These are phyloP conservation scores for Penicillium dipodomyicola DNA, from an alignment of 495 filamentous ascomycete genomes.

Conservation along the genomic window DNA sequence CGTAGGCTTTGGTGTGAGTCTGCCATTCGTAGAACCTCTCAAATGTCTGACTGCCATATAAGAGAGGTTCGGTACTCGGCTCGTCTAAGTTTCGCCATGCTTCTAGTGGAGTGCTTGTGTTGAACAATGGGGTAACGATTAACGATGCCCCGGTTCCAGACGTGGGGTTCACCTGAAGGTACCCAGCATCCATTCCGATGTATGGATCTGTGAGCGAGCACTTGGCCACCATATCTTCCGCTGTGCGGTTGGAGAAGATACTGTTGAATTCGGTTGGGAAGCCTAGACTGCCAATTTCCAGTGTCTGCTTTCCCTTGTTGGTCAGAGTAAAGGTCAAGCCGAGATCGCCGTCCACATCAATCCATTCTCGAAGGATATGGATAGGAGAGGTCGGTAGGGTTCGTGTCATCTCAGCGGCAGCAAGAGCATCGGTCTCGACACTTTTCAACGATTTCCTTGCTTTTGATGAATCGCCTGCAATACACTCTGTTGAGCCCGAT, in stretches of 20 bases:
- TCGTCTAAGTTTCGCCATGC: not conserved
- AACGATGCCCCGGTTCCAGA: not conserved
- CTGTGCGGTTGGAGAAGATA: slow-evolving; percentile 51
- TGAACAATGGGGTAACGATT: not conserved
- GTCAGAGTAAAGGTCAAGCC: slow-evolving; percentile 40
- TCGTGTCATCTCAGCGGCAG: slow-evolving; percentile 32
- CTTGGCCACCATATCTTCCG: slow-evolving; percentile 36
- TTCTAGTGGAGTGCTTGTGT: not conserved
- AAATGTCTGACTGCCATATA: slow-evolving; percentile 47
- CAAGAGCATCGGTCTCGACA: slow-evolving; percentile 21
- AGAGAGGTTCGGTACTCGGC: slow-evolving; percentile 27
- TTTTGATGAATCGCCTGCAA: slow-evolving; percentile 36
- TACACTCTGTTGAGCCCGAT: not conserved
- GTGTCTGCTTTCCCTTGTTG: slow-evolving; percentile 32
- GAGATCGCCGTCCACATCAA: not conserved
- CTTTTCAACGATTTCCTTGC: slow-evolving; percentile 30
- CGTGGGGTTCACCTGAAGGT: not conserved
- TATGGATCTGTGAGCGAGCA: slow-evolving; percentile 34
- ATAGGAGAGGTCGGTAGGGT: slow-evolving; percentile 26
- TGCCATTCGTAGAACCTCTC: slow-evolving; percentile 56
- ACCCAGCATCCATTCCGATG: not conserved
- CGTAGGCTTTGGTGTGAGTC: slow-evolving; percentile 45
- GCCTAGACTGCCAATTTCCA: slow-evolving; percentile 53
- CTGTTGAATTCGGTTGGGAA: slow-evolving; percentile 56
- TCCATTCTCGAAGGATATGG: not conserved